phyloP scores from a whole-genome alignment of 148 eudicot genomes.

The Gaultheria prostrata region DNA sequence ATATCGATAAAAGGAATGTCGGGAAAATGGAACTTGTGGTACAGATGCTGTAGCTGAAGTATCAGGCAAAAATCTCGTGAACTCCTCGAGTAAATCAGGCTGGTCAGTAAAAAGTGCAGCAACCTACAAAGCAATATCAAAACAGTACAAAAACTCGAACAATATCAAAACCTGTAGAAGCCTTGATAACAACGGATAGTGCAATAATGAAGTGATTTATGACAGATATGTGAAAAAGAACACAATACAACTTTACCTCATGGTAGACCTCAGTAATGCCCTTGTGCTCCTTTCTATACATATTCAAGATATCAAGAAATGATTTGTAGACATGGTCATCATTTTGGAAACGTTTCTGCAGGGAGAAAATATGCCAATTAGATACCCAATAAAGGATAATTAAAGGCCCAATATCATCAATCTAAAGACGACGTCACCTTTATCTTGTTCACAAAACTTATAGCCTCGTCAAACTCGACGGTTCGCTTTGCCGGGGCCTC shows the following conservation, averaged over 20 bases:
- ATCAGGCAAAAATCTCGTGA: constrained; percentile 93
- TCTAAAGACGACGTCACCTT: constrained; percentile 49
- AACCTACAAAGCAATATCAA: constrained; percentile 41
- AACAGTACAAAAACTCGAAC: background rate
- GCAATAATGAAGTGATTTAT: background rate
- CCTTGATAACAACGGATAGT: background rate
- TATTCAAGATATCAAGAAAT: constrained; percentile 86
- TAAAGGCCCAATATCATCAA: constrained; percentile 9
- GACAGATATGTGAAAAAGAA: background rate
- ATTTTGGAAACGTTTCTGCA: constrained; percentile 83
- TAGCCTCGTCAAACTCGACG: constrained; percentile 96
- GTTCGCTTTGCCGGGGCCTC: constrained; percentile 73
- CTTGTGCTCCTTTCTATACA: constrained; percentile 93
- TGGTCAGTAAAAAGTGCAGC: constrained; percentile 80
- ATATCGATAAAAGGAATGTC: constrained; percentile 41
- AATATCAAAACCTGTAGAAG: background rate
- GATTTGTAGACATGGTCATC: constrained; percentile 94
- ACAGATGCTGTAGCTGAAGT: constrained; percentile 60
- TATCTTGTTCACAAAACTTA: constrained; percentile 94
- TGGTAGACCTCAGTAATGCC: constrained; percentile 82
- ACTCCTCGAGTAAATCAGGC: constrained; percentile 84
- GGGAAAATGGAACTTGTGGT: constrained; percentile 47
- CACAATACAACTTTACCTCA: constrained; percentile 50
- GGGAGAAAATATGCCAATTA: background rate
- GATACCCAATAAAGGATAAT: constrained; percentile 8